Conservation (phyloP, 2,329 filamentous ascomycete genomes). For the Arthroderma sp. region DNA sequence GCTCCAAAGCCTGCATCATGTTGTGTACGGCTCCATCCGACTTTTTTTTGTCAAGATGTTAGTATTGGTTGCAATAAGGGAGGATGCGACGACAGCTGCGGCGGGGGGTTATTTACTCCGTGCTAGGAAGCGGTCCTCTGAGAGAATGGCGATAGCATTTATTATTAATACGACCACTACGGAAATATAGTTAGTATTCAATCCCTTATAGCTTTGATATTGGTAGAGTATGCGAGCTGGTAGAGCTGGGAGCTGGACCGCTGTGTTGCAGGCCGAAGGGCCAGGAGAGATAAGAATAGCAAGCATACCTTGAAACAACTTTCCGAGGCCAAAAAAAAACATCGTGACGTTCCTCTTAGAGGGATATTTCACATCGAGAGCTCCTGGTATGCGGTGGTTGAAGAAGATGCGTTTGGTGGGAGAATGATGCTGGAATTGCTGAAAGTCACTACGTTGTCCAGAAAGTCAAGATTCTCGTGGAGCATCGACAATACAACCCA, state of each 20-base stretch:
- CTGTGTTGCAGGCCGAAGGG: neutral
- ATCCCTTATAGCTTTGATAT: neutral
- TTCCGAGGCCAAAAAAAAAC: constrained; percentile 59
- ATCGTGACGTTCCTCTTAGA: constrained; percentile 36
- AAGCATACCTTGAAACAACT: constrained; percentile 57
- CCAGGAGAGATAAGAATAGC: neutral
- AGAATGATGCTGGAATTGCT: constrained; percentile 12
- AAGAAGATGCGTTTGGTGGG: constrained; percentile 7
- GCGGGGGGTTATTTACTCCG: constrained; percentile 47
- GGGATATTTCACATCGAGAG: neutral
- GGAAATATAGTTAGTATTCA: constrained; percentile 6
- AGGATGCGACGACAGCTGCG: constrained; percentile 2
- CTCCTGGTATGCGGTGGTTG: neutral
- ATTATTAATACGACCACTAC: constrained; percentile 72
- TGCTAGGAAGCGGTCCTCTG: constrained; percentile 85
- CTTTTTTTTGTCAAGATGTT: constrained; percentile 34
- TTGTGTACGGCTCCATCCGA: constrained; percentile 60
- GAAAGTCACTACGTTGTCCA: neutral
- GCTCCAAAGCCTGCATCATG: constrained; percentile 67
- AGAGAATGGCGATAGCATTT: constrained; percentile 87
- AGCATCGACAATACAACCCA: neutral
- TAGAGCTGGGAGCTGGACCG: constrained; percentile 5
- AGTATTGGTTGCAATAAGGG: neutral
- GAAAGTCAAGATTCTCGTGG: neutral
- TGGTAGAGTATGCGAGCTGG: constrained; percentile 16